Conservation (phyloP, 2,329 filamentous ascomycete species). For the Drechslerella stenobrocha region DNA sequence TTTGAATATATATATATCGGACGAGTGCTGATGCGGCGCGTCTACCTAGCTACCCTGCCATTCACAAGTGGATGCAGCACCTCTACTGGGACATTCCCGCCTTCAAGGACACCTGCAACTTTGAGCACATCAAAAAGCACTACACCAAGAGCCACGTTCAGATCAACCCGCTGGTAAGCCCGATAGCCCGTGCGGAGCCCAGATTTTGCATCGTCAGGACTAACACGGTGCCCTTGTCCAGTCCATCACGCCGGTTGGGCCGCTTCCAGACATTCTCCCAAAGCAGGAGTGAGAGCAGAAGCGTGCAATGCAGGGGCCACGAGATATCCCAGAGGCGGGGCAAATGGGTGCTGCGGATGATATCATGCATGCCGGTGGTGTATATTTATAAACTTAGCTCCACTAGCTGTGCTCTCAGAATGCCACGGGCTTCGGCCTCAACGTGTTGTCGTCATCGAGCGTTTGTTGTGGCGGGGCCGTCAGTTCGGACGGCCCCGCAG, state of each 20-base stretch:
- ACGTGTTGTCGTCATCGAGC: neutral
- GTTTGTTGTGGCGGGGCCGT: slow-evolving; percentile 1
- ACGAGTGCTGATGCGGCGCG: too few relatives aligned
- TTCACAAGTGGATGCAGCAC: slow-evolving; percentile 79
- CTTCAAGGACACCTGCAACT: slow-evolving; percentile 81
- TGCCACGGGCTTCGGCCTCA: neutral
- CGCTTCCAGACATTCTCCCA: slow-evolving; percentile 37
- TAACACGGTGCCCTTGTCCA: neutral
- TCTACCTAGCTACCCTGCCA: slow-evolving; percentile 65
- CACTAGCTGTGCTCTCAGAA: too few relatives aligned
- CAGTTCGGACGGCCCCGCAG: neutral
- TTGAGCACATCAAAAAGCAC: slow-evolving; percentile 81
- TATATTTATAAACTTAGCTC: too few relatives aligned
- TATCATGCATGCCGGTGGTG: too few relatives aligned
- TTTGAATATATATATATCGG: neutral
- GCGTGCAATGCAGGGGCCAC: neutral
- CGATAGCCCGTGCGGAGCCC: neutral
- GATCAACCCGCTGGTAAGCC: slow-evolving; percentile 64
- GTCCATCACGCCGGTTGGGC: slow-evolving; percentile 42
- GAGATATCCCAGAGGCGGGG: neutral
- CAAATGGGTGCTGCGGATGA: too few relatives aligned
- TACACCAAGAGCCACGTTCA: slow-evolving; percentile 63
- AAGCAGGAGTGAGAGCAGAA: slow-evolving; percentile 7
- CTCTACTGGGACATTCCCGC: slow-evolving; percentile 82
- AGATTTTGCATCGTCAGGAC: neutral